Evolutionary conservation across 2,329 filamentous ascomycete genomes (phyloP).

Genomic region (Apiospora arundinis): DNA sequence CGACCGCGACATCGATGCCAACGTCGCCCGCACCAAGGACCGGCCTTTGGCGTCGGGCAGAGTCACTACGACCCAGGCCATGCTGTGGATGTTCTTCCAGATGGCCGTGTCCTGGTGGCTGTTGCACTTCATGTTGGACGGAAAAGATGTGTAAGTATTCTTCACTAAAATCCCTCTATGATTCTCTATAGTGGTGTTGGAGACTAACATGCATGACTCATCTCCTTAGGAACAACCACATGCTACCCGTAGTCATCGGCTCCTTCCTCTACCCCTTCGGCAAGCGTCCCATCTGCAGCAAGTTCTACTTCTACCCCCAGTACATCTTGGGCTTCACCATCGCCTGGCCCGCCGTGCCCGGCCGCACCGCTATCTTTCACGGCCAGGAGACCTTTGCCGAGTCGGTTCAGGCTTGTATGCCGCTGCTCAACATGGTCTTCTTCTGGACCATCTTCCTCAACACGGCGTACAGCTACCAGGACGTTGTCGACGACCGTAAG

Average conservation of each 20-base stretch:
- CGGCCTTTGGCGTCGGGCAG: constrained; percentile 35
- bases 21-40: constrained; percentile 38
- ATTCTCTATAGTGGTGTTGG: too few relatives aligned
- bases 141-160: neutral
- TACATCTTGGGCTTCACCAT: constrained; percentile 35
- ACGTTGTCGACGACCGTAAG: constrained; percentile 34
- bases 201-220: neutral
- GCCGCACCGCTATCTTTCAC: constrained; percentile 31
- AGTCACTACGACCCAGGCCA: constrained; percentile 33
- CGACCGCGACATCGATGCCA: constrained; percentile 37
- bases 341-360: constrained; percentile 33
- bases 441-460: constrained; percentile 38
- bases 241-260: constrained; percentile 29
- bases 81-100: constrained; percentile 21
- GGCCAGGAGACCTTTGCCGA: constrained; percentile 29
- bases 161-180: neutral
- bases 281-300: constrained; percentile 30
- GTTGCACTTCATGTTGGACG: constrained; percentile 10
- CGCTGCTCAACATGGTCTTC: constrained; percentile 34
- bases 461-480: constrained; percentile 36
- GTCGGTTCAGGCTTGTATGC: constrained; percentile 28
- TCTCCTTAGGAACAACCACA: constrained; percentile 30
- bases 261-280: constrained; percentile 34
- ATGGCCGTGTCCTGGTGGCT: neutral
- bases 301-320: constrained; percentile 32